Base-by-base conservation (phyloP, 2,329 filamentous ascomycete species). In the Tolypocladium ovalisporum region DNA sequence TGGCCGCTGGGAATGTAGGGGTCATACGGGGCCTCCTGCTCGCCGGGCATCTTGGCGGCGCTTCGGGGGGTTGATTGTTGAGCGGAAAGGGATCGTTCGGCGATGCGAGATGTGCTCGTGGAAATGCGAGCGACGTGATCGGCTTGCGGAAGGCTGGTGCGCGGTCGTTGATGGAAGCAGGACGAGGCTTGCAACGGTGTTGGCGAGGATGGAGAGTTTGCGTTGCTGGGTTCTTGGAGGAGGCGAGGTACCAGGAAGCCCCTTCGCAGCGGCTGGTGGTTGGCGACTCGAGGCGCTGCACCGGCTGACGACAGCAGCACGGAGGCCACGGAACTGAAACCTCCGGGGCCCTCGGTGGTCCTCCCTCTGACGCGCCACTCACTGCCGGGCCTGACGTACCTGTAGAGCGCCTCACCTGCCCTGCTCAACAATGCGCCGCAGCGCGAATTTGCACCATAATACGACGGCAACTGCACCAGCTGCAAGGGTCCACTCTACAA, bases 1-100 rank as follows among this genome's bases (percentile, higher is more conserved):
- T 80, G 79, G 74, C 84, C 85, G 71, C 82, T 84, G 70, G 90
- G 90, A 73, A 93, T 92, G 77, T 94, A 95, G 62, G 90, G 90
- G 76, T 95, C 90, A 75, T 95, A 95, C 65, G 89, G 89, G 70
- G 80, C 75, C 59, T 81, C 78, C 64, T 78, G 74, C 68, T 75
- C 75, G 13, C 44, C 44, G 65, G 80, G 74, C 80, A 83, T 83
- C 66, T 63, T 74, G 66, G 56, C 54, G 59, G n/a, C 32, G 58
- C 22, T 42, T 40, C 10, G 29, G 9, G 22, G 27, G 37, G 35
- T 39, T 44, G 32, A 36, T 7, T 54, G 49, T 54, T 58, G 54
- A 34, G 52, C n/a, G 54, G 39, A 54, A 42, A 6, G 44, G 24
- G 52, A 12, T 54, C 22, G 35, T 22, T 29, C 22, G 39, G 52